Evolutionary conservation across 2,329 filamentous ascomycete species (phyloP), one percentile per base, ranked within the genome.

Genomic region (Amesomyces nigricolor): DNA sequence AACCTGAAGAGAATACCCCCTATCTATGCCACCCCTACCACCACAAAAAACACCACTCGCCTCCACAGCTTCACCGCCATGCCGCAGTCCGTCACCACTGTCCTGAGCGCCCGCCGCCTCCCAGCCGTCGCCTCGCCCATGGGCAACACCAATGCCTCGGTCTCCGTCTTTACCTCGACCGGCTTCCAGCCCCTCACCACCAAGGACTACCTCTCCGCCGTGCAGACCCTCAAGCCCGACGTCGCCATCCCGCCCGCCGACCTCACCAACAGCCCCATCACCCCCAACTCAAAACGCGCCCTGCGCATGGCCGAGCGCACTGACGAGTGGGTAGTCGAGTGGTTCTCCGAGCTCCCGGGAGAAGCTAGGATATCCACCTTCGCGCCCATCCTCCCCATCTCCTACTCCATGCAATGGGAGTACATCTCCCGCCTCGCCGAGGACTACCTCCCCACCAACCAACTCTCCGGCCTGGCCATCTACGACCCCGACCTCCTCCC

Each of bases 241-340:
- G 86, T 97, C 52, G 82, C 86, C 37, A 78, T 97, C 22, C 85
- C 85, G 0, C 71, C 95, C 50, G 88, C 87, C 5, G 94, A 99
- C 70, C 79, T 91, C 47, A 72, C 71, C 38, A 66, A 70, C 47
- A 54, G 67, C 72, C 63, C 63, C 73, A 75, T 52, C 61, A 75
- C 70, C 4, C 80, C 87, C 0, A 81, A 85, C 2, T 73, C 78
- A 9, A 96, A 95, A 71, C 81, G 91, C 45, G 81, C 87, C 46
- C 77, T 83, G 37, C 91, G 89, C 65, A 96, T 96, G 85, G 86
- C 84, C 22, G 90, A 94, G 66, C 80, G 92, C 54, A 96, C 89
- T 0, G 87, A 94, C 67, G 79, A 81, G 38, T 97, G 91, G 89
- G 75, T 92, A 16, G 80, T 82, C 22, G 81, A 87, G 59, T 82